Conservation (phyloP, 495 filamentous ascomycete genomes). For the Delitschia confertaspora region DNA sequence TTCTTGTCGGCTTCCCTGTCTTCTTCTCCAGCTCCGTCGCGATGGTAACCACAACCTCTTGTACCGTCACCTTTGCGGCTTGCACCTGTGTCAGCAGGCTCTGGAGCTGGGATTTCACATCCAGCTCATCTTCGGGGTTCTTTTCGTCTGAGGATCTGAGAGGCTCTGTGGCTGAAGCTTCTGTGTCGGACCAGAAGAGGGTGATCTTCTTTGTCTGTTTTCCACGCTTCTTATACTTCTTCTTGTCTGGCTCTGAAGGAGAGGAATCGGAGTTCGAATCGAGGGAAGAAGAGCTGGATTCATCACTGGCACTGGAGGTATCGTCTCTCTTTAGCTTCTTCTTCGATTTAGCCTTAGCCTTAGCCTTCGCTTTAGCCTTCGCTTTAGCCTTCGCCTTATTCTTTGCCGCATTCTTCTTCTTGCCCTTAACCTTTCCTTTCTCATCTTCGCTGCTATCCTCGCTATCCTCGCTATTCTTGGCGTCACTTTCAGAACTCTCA, state of each 20-base stretch:
- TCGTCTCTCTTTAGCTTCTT: constrained; percentile 5
- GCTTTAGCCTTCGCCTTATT: constrained; percentile 35
- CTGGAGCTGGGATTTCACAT: too few relatives aligned
- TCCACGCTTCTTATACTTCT: constrained; percentile 6
- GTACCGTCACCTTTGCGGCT: too few relatives aligned
- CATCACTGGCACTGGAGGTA: background rate
- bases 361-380: constrained; percentile 9
- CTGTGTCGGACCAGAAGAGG: too few relatives aligned
- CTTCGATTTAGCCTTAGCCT: constrained; percentile 18
- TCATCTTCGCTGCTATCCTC: constrained; percentile 1
- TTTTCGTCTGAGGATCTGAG: too few relatives aligned
- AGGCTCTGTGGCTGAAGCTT: too few relatives aligned
- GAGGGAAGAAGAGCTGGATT: background rate
- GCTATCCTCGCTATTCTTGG: background rate
- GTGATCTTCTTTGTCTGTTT: constrained; percentile 2
- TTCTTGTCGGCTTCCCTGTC: constrained; percentile 23
- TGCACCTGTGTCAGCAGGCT: too few relatives aligned
- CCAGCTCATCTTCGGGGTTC: too few relatives aligned
- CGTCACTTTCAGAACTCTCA: background rate
- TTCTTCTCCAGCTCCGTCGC: constrained; percentile 14
- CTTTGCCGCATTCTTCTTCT: constrained; percentile 10
- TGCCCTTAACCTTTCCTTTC: constrained; percentile 4
- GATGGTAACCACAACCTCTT: too few relatives aligned
- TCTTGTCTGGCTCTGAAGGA: constrained; percentile 6
- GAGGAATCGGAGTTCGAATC: constrained; percentile 6